Evolutionary conservation across 345 rosid species (phyloP).

Genomic region (Lagerstroemia speciosa): DNA sequence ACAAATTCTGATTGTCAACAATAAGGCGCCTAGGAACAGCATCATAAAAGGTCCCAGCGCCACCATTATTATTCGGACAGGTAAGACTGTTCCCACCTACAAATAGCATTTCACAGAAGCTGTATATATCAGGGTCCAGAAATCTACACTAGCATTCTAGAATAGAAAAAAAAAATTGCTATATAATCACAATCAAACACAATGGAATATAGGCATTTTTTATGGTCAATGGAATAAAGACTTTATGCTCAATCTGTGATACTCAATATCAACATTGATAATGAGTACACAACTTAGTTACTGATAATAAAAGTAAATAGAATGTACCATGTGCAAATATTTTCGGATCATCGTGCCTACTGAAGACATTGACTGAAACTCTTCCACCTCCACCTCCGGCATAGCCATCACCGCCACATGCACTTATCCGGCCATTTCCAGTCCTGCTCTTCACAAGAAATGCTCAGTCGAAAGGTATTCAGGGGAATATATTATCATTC

Average conservation of each 20-base stretch:
- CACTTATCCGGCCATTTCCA: conserved; percentile 86
- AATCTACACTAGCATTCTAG: not conserved
- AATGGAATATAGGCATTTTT: too few relatives aligned
- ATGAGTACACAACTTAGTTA: not conserved
- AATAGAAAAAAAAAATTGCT: not conserved
- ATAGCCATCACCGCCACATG: conserved; percentile 95
- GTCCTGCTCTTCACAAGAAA: conserved; percentile 68
- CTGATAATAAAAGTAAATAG: conserved; percentile 4
- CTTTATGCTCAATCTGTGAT: not conserved
- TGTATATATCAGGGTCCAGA: not conserved
- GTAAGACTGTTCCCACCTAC: conserved; percentile 80
- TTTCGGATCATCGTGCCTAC: conserved; percentile 90
- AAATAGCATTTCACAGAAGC: conserved; percentile 12
- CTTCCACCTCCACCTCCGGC: conserved; percentile 99
- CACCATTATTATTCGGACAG: conserved; percentile 89
- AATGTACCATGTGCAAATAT: conserved; percentile 88
- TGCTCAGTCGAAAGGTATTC: not conserved
- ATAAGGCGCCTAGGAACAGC: conserved; percentile 90
- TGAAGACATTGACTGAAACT: conserved; percentile 82
- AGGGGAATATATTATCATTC: not conserved
- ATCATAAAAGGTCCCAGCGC: conserved; percentile 94
- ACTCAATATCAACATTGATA: not conserved
- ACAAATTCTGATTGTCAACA: conserved; percentile 73
- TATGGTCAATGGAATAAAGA: too few relatives aligned
- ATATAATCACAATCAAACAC: not conserved